phyloP scores from a whole-genome alignment of 768 basidiomycete genomes.

The Pulveroboletus sp. region DNA sequence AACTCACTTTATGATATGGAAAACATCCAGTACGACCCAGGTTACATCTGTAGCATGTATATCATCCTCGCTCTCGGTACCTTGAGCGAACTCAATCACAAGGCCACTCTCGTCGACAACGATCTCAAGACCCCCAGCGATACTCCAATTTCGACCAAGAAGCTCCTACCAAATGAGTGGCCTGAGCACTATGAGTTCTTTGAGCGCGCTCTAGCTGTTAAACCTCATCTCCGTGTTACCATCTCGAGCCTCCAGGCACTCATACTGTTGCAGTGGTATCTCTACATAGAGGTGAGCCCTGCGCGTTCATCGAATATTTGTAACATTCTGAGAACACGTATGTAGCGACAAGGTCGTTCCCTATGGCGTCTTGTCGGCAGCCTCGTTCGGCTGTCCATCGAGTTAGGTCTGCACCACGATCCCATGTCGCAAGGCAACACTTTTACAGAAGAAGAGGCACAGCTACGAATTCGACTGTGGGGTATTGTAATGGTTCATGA shows the following conservation, averaged over 20 bases:
- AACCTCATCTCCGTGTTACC: slow-evolving; percentile 79
- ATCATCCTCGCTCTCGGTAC: slow-evolving; percentile 77
- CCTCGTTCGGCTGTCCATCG: slow-evolving; percentile 75
- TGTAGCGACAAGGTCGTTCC: slow-evolving; percentile 81
- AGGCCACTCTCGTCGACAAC: slow-evolving; percentile 49
- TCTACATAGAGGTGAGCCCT: slow-evolving; percentile 72
- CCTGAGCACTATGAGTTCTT: slow-evolving; percentile 84
- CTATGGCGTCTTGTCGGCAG: slow-evolving; percentile 86
- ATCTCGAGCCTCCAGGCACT: slow-evolving; percentile 79
- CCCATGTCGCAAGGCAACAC: slow-evolving; percentile 56
- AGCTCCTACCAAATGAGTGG: slow-evolving; percentile 59
- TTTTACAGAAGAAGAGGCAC: slow-evolving; percentile 74
- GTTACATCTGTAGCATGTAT: slow-evolving; percentile 74
- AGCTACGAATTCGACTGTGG: slow-evolving; percentile 79
- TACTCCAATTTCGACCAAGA: slow-evolving; percentile 44
- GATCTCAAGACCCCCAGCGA: slow-evolving; percentile 33
- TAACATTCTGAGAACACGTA: slow-evolving; percentile 6
- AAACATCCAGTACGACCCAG: slow-evolving; percentile 59
- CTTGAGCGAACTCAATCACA: slow-evolving; percentile 75
- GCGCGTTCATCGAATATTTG: background rate
- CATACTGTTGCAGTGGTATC: slow-evolving; percentile 82
- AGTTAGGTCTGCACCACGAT: slow-evolving; percentile 84
- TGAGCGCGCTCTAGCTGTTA: slow-evolving; percentile 68
- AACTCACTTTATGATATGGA: slow-evolving; percentile 61
- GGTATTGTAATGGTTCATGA: slow-evolving; percentile 82